phyloP scores from a whole-genome alignment of 305 asterid species.

The Euphrasia arctica region DNA sequence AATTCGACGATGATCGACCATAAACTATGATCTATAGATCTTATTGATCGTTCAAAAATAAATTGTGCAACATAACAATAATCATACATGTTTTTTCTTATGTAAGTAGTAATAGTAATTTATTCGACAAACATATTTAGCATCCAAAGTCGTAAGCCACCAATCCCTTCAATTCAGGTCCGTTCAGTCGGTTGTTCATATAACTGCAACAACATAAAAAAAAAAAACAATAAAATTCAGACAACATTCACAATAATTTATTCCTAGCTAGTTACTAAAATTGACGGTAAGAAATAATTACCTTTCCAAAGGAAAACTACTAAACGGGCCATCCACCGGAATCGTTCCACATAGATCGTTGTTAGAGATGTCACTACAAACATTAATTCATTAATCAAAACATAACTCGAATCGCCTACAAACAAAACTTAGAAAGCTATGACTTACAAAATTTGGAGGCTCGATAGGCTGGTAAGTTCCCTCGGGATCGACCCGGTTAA shows the following conservation, averaged over 20 bases:
- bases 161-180: conserved; percentile 88
- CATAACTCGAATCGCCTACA: conserved; percentile 5
- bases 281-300: neutral
- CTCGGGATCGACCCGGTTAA: conserved; percentile 79
- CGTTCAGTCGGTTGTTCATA: conserved; percentile 67
- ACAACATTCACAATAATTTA: neutral
- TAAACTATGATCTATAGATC: too few relatives aligned
- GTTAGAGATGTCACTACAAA: conserved; percentile 73
- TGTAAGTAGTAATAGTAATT: too few relatives aligned
- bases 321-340: conserved; percentile 85
- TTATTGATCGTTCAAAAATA: too few relatives aligned
- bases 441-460: conserved; percentile 60
- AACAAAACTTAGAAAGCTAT: neutral
- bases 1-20: too few relatives aligned
- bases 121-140: conserved; percentile 29
- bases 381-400: conserved; percentile 15
- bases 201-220: conserved; percentile 58
- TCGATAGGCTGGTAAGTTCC: conserved; percentile 67
- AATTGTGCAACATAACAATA: too few relatives aligned
- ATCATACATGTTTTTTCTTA: too few relatives aligned
- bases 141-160: conserved; percentile 87
- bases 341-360: conserved; percentile 89
- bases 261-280: neutral
- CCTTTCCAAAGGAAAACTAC: conserved; percentile 73
- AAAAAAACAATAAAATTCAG: too few relatives aligned